Evolutionary conservation across 1,284 basidiomycete species (phyloP), one percentile per base, ranked within the genome.

Genomic region (Apiotrichum sp.): DNA sequence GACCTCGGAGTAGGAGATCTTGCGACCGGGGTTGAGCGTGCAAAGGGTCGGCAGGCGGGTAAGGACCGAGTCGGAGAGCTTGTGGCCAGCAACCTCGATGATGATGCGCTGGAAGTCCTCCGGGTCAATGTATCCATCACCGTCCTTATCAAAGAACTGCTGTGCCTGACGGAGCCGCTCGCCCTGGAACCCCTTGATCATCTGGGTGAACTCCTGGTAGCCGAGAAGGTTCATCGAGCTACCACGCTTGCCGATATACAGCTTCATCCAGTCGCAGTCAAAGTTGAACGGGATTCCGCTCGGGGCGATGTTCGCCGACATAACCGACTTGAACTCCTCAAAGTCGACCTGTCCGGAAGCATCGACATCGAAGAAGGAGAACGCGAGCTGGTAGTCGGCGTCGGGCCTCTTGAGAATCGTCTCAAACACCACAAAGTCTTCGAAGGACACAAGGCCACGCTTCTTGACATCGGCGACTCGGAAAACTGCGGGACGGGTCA

Each of bases 131-230:
- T 93, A 91, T 49, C 93, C 92, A 70, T 93, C 88, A 68, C 87
- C 83, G 69, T 93, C 87, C 58, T 82, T 79, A 76, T 96, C 93
- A 69, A 96, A 81, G 77, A 85, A 84, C 77, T 85, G 88, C 81
- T 96, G 96, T 35, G 91, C 87, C 78, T 97, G 93, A 62, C 93
- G 86, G 57, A 96, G 81, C 47, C 93, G 86, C 77, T 97, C 93
- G 67, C 92, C 93, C 79, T 95, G 93, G 59, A 96, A 82, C 45
- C 91, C 93, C 77, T 95, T 96, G 90, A 97, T 95, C 61, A 97
- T 79, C 78, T 78, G 77, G 38, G 91, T 95, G 77, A 96, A 96
- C 77, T 96, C 92, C 72, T 88, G 87, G 78, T 92, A 97, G 76
- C 90, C 92, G 53, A 97, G 81, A 57, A 95, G 89, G 73, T 93